phyloP scores from a whole-genome alignment of 2,329 filamentous ascomycete genomes.

The Capronia coronata region DNA sequence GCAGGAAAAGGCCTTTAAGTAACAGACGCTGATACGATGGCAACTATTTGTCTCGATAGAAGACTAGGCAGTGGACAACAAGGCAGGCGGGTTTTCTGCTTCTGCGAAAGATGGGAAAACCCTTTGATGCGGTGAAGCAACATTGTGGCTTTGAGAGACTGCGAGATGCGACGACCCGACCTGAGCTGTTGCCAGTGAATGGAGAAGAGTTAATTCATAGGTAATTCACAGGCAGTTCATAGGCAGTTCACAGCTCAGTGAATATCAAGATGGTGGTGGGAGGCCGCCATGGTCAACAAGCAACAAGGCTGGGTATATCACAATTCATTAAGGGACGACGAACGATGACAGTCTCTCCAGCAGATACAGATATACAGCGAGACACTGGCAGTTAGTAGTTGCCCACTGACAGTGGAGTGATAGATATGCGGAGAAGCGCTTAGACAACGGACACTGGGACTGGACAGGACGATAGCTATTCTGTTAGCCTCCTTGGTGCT shows the following conservation, averaged over 20 bases:
- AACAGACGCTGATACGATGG: not conserved
- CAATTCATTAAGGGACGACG: not conserved
- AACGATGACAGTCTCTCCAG: no score
- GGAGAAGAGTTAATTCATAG: not conserved
- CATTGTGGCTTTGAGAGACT: constrained; percentile 1
- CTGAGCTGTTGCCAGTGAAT: not conserved
- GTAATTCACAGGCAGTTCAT: no score
- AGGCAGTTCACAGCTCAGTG: not conserved
- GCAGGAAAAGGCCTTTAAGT: not conserved
- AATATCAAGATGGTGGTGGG: not conserved
- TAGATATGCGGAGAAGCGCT: not conserved
- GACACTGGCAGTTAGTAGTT: no score
- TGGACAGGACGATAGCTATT: no score
- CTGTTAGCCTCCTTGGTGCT: no score
- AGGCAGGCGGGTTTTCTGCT: not conserved
- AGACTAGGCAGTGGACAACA: not conserved
- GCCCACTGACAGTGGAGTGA: no score
- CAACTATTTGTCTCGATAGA: not conserved
- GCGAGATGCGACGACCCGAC: not conserved
- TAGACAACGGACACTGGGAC: not conserved
- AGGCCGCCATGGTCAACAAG: not conserved
- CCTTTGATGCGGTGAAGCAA: constrained; percentile 6
- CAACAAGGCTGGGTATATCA: not conserved
- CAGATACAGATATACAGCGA: no score
- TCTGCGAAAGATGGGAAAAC: not conserved